These are phyloP conservation scores for Eustoma russellianum DNA, from an alignment of 257 asterid genomes.

Conservation along the genomic window DNA sequence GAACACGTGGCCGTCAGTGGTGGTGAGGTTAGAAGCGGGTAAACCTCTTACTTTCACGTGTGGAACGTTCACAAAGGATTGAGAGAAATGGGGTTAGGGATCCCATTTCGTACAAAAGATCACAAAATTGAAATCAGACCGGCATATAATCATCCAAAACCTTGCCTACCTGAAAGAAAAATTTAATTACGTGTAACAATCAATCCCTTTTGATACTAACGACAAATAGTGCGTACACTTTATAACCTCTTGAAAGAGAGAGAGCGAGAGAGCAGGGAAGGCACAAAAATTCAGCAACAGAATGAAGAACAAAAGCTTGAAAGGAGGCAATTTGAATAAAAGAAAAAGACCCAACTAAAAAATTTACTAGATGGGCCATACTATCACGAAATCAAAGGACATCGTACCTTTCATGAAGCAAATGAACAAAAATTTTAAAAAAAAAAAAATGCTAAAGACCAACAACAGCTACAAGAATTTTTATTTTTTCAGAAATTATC, in stretches of 20 bases:
- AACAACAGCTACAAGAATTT: neutral
- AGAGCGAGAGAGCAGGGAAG: too few relatives aligned
- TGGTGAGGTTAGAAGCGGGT: too few relatives aligned
- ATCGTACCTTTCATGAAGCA: neutral
- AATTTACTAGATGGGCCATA: neutral
- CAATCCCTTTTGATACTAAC: neutral
- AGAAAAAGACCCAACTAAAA: neutral
- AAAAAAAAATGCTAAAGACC: neutral
- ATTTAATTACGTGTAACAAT: neutral
- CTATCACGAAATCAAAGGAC: constrained; percentile 2
- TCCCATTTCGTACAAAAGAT: too few relatives aligned
- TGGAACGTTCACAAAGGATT: too few relatives aligned
- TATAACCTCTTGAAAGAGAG: too few relatives aligned
- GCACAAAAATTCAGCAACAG: neutral
- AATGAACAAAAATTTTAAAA: too few relatives aligned
- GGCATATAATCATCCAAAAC: constrained; percentile 1
- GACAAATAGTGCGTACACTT: too few relatives aligned
- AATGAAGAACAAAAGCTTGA: neutral
- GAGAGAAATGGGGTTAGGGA: too few relatives aligned
- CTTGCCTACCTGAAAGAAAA: neutral
- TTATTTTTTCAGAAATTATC: too few relatives aligned
- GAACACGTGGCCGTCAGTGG: too few relatives aligned
- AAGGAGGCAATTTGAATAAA: neutral
- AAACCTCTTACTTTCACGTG: too few relatives aligned
- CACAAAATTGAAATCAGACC: constrained; percentile 6